These are phyloP conservation scores for Fusarium camptoceras DNA, from an alignment of 2,329 filamentous ascomycete genomes.

Conservation along the genomic window DNA sequence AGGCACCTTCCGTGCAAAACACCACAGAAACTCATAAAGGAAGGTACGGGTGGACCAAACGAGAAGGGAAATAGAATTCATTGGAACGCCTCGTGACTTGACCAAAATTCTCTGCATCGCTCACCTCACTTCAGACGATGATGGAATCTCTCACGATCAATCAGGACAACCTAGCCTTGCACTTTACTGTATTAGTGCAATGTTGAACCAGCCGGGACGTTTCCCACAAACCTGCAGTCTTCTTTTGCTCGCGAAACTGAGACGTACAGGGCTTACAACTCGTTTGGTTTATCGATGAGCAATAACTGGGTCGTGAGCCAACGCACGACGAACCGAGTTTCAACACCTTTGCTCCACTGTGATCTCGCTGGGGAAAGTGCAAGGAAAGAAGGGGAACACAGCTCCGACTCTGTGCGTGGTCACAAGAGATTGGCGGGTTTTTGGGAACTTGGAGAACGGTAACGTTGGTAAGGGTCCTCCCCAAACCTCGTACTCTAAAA, in stretches of 20 bases:
- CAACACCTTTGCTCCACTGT: constrained; percentile 22
- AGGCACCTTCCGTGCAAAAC: constrained; percentile 5
- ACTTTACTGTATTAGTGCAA: background rate
- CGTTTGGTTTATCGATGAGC: constrained; percentile 25
- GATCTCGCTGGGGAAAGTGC: constrained; percentile 21
- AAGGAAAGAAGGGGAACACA: constrained; percentile 21
- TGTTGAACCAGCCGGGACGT: constrained; percentile 32
- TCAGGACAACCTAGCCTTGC: constrained; percentile 7
- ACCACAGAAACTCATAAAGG: background rate
- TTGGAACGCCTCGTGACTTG: constrained; percentile 10
- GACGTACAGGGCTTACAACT: constrained; percentile 23
- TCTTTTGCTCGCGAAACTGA: constrained; percentile 20
- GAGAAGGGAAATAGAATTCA: background rate
- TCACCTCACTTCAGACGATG: constrained; percentile 11
- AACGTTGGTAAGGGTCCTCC: constrained; percentile 14
- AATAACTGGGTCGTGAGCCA: constrained; percentile 35
- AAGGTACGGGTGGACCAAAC: constrained; percentile 1
- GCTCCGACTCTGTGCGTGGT: constrained; percentile 22
- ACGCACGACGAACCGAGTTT: constrained; percentile 38
- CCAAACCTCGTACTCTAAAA: constrained; percentile 6
- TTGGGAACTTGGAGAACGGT: constrained; percentile 14
- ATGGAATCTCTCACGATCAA: constrained; percentile 11
- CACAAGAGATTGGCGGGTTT: constrained; percentile 32
- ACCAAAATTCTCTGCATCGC: background rate
- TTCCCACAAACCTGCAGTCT: constrained; percentile 29